These are phyloP conservation scores for Suhomyces choctaworum DNA, from an alignment of 1,139 yeast species.

Conservation along the genomic window DNA sequence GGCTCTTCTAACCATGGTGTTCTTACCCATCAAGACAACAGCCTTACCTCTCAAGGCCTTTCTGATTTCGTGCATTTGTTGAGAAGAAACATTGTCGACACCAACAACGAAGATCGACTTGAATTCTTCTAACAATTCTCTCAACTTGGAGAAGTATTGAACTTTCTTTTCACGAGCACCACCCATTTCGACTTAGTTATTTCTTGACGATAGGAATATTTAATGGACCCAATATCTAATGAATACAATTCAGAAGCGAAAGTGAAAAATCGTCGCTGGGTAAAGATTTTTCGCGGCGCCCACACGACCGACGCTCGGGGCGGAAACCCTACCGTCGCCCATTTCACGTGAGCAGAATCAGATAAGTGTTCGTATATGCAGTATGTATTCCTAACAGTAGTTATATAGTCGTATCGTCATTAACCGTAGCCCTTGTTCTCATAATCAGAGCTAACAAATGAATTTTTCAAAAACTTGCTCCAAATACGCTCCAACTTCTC, in stretches of 20 bases:
- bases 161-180: constrained; percentile 97
- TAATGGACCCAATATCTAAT: constrained; percentile 55
- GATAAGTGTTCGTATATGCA: constrained; percentile 1
- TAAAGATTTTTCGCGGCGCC: constrained; percentile 10
- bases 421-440: constrained; percentile 45
- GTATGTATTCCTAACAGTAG: background rate
- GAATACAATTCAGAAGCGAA: constrained; percentile 3
- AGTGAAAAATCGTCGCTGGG: constrained; percentile 4
- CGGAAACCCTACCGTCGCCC: constrained; percentile 9
- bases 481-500: constrained; percentile 37
- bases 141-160: constrained; percentile 93
- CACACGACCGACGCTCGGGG: constrained; percentile 13
- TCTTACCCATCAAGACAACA: constrained; percentile 98
- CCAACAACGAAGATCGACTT: constrained; percentile 98
- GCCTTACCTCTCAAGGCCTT: constrained; percentile 93
- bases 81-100: constrained; percentile 99
- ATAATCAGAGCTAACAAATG: constrained; percentile 66
- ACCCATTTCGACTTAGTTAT: constrained; percentile 93
- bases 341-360: no score
- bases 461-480: constrained; percentile 47
- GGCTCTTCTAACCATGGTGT: constrained; percentile 99
- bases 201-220: constrained; percentile 87
- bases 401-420: constrained; percentile 1
- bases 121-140: constrained; percentile 94
- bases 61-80: constrained; percentile 99